Evolutionary conservation across 2,329 filamentous ascomycete genomes (phyloP), one percentile per base, ranked within the genome.

Genomic region (Cryphonectria carpinicola): DNA sequence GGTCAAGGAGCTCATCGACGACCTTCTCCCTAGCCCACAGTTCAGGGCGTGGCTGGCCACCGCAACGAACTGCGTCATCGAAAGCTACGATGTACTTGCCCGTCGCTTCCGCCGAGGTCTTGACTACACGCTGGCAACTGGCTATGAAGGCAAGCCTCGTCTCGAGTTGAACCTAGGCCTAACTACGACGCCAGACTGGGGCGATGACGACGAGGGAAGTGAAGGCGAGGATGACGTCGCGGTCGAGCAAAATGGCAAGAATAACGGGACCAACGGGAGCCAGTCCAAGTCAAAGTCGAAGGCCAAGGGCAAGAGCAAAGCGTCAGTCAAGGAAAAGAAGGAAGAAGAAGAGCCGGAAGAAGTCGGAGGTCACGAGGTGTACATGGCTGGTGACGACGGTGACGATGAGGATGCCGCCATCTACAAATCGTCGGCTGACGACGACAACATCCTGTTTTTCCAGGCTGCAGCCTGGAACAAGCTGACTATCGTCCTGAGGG

Each of bases 121-220:
- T 73, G 96, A 99, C 81, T 99, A 99, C 79, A 97, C 95, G 3
- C 88, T 99, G 28, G 96, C 96, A 1, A 97, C 93, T 28, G 91
- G 92, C 32, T 94, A 97, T 78, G 91, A 89, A 49, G 89, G 89
- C 69, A 88, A 93, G 76, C 88, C 94, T 17, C 91, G 94, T 63
- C 84, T 99, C 4, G 96, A 99, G 80, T 87, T 98, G 67, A 97
- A 94, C 70, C 85, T 99, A 2, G 91, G 93, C 60, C 87, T 98
- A 72, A 98, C 96, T 4, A 94, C 96, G 0, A 94, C 91, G 0
- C 81, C 84, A 4, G 95, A 94, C 6, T 98, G 96, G 94, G 94
- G 93, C 68, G 91, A 90, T 71, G 89, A 91, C 3, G 89, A 86
- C 0, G 86, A 87, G 0, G 86, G 87, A 0, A 84, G 85, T 0